Evolutionary conservation across 169 alveolate genomes (phyloP).

Genomic region (Toxoplasma gondii): DNA sequence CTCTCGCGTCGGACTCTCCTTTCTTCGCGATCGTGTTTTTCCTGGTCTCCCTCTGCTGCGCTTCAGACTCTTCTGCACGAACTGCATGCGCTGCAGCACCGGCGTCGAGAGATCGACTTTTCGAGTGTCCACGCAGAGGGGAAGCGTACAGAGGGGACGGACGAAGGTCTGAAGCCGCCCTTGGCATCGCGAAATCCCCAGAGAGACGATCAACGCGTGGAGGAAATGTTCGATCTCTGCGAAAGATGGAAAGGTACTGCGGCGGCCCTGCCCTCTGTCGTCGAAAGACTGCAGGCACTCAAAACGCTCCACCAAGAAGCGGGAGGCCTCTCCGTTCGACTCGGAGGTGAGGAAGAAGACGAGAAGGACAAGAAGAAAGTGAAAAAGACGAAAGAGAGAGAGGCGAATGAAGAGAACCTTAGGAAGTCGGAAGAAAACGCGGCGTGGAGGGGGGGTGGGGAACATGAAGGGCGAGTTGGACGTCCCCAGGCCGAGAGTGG

Average conservation of each 20-base stretch:
- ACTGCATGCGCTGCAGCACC: slow-evolving; percentile 67
- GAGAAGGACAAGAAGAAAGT: background rate
- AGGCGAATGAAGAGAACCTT: no score
- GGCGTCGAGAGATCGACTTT: slow-evolving; percentile 64
- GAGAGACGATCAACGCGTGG: slow-evolving; percentile 66
- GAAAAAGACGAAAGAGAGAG: no score
- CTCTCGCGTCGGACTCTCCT: no score
- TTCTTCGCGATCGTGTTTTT: no score
- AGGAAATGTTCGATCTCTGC: slow-evolving; percentile 64
- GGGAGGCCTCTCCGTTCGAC: slow-evolving; percentile 65
- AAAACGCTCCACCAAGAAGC: slow-evolving; percentile 69
- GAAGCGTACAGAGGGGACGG: background rate
- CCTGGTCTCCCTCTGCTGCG: background rate
- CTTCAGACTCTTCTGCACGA: slow-evolving; percentile 58
- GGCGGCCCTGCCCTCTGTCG: slow-evolving; percentile 61
- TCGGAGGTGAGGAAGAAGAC: slow-evolving; percentile 48
- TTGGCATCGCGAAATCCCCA: slow-evolving; percentile 4
- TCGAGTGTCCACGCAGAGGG: slow-evolving; percentile 10
- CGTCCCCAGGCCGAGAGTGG: no score
- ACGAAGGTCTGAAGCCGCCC: background rate
- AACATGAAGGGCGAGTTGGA: no score
- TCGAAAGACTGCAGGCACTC: slow-evolving; percentile 59
- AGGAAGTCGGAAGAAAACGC: no score
- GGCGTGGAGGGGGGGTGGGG: no score
- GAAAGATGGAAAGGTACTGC: slow-evolving; percentile 68